A percentile compares a stretch with the other conserved stretches of the same genome.
These are phyloP conservation scores for Lactarius sanguifluus DNA, from an alignment of 768 basidiomycete species.

Conservation along the genomic window DNA sequence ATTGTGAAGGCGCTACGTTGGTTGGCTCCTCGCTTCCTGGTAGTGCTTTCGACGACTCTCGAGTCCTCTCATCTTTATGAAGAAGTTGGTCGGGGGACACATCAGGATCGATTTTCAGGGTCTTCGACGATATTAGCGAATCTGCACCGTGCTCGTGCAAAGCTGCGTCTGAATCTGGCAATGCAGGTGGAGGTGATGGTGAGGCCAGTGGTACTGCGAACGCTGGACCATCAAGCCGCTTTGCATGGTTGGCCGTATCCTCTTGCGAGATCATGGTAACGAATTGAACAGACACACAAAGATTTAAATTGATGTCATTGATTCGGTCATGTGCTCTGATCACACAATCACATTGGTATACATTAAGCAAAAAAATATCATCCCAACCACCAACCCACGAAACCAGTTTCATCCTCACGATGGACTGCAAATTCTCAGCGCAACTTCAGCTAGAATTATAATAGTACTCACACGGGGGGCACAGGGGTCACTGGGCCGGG, in stretches of 20 bases:
- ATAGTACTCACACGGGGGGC: constrained; percentile 36
- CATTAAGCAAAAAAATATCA: not conserved
- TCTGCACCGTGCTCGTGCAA: too few relatives aligned
- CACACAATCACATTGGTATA: constrained; percentile 5
- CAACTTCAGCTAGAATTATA: not conserved
- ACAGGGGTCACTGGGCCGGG: constrained; percentile 38
- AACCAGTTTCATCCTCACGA: not conserved
- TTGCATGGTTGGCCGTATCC: not conserved
- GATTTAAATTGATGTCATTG: not conserved
- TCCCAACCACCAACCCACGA: not conserved
- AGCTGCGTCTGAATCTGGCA: too few relatives aligned
- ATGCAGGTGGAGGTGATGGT: not conserved
- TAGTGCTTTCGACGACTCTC: not conserved
- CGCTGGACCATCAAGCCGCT: not conserved
- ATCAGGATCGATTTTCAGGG: not conserved
- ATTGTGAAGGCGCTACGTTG: not conserved
- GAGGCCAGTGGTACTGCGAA: not conserved
- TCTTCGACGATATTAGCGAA: not conserved
- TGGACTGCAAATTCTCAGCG: not conserved
- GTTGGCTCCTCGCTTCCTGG: not conserved
- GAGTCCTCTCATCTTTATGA: not conserved
- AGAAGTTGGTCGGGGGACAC: not conserved
- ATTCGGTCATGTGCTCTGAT: not conserved
- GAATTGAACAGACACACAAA: not conserved
- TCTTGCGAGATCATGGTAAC: constrained; percentile 3